phyloP scores from a whole-genome alignment of 1,284 basidiomycete genomes.

The Hypsizygus ulmarius region DNA sequence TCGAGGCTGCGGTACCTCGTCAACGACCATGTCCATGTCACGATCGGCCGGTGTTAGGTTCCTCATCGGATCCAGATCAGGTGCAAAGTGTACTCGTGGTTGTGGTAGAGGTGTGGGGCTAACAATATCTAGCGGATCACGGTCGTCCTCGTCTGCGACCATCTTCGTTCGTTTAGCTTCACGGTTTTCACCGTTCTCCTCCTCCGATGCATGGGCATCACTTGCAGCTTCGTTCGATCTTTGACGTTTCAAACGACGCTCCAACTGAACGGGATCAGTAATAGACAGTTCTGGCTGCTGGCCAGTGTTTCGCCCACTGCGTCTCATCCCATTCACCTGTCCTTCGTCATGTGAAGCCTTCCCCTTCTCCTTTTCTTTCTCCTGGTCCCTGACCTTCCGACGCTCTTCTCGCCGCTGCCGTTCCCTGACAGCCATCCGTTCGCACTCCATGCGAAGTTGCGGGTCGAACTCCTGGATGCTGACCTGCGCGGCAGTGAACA shows the following conservation, averaged over 20 bases:
- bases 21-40: slow-evolving; percentile 30
- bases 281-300: slow-evolving; percentile 65
- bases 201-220: slow-evolving; percentile 56
- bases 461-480: slow-evolving; percentile 90
- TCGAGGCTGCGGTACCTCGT: slow-evolving; percentile 27
- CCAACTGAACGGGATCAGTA: slow-evolving; percentile 69
- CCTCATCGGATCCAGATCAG: slow-evolving; percentile 23
- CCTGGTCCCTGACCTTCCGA: slow-evolving; percentile 48
- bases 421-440: slow-evolving; percentile 84
- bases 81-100: slow-evolving; percentile 45
- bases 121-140: slow-evolving; percentile 44
- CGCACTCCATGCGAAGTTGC: slow-evolving; percentile 81
- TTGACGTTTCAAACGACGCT: slow-evolving; percentile 69
- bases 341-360: slow-evolving; percentile 33
- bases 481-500: slow-evolving; percentile 86
- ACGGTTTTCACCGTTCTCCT: slow-evolving; percentile 44
- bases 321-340: slow-evolving; percentile 42
- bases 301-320: slow-evolving; percentile 73
- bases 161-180: slow-evolving; percentile 56
- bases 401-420: slow-evolving; percentile 63
- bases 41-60: neutral
- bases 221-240: slow-evolving; percentile 56
- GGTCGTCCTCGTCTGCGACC: slow-evolving; percentile 43
- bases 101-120: slow-evolving; percentile 31
- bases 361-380: slow-evolving; percentile 45